A percentile compares a stretch with the other conserved stretches of the same genome.
These are phyloP conservation scores for Hymenoscyphus fructigenus DNA, from an alignment of 2,329 filamentous ascomycete species.

Conservation along the genomic window DNA sequence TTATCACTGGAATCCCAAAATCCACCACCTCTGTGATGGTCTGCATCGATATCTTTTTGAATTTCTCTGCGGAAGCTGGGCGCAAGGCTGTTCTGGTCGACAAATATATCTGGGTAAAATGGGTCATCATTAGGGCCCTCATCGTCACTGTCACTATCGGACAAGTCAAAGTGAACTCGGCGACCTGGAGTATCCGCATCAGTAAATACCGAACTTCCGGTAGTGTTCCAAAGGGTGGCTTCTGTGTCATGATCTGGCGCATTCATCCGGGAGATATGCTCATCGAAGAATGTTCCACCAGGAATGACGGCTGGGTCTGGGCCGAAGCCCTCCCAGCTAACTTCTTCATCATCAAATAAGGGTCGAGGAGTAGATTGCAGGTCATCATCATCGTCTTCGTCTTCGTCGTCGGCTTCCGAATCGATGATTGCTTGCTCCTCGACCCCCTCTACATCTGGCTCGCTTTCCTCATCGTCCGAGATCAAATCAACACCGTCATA, in stretches of 20 bases:
- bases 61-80: conserved; percentile 72
- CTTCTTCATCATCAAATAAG: conserved; percentile 42
- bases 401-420: conserved; percentile 43
- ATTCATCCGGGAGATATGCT: conserved; percentile 25
- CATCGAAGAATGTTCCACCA: conserved; percentile 39
- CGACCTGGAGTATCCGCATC: conserved; percentile 22
- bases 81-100: conserved; percentile 72
- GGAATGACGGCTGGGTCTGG: conserved; percentile 32
- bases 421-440: conserved; percentile 74
- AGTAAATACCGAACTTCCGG: conserved; percentile 16
- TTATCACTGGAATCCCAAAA: conserved; percentile 29
- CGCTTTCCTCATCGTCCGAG: conserved; percentile 76
- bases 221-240: conserved; percentile 17
- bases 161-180: conserved; percentile 73
- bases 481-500: conserved; percentile 79
- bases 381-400: conserved; percentile 41
- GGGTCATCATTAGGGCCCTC: conserved; percentile 63
- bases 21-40: conserved; percentile 26
- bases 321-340: conserved; percentile 57
- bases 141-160: conserved; percentile 60
- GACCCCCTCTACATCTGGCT: conserved; percentile 72
- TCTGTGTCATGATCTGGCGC: conserved; percentile 20
- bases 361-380: conserved; percentile 30
- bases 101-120: conserved; percentile 76
- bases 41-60: conserved; percentile 67